Conservation (phyloP, 2,329 filamentous ascomycete species). For the Huntiella decipiens region DNA sequence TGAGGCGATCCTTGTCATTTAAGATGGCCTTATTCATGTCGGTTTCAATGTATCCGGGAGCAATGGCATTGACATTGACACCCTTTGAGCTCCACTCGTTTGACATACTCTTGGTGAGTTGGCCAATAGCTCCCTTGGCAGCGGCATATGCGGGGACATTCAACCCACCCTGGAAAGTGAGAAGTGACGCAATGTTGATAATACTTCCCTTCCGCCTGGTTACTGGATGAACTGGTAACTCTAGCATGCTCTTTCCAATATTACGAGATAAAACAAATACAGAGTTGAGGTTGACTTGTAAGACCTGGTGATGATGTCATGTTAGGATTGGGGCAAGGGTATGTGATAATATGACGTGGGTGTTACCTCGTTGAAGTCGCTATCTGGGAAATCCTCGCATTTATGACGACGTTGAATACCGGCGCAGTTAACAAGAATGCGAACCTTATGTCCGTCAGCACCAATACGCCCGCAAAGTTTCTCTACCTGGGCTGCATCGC, state of each 20-base stretch:
- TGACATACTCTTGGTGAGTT: constrained; percentile 66
- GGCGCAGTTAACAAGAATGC: constrained; percentile 71
- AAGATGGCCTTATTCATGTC: constrained; percentile 83
- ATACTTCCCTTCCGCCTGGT: constrained; percentile 47
- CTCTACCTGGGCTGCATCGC: constrained; percentile 39
- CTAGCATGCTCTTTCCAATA: constrained; percentile 60
- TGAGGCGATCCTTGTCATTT: constrained; percentile 47
- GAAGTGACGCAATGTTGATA: constrained; percentile 68
- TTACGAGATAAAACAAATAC: constrained; percentile 67
- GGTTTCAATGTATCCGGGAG: constrained; percentile 79
- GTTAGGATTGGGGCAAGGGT: constrained; percentile 2
- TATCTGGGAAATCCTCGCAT: constrained; percentile 53
- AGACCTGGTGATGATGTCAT: constrained; percentile 28
- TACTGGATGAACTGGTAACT: constrained; percentile 25
- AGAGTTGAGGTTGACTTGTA: constrained; percentile 71
- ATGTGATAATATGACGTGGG: constrained; percentile 7
- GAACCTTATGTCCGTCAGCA: constrained; percentile 43
- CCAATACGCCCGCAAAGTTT: constrained; percentile 40
- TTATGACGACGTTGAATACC: constrained; percentile 70
- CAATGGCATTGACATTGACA: constrained; percentile 72
- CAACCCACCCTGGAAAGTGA: constrained; percentile 72
- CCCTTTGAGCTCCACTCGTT: constrained; percentile 76
- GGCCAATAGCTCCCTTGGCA: constrained; percentile 66
- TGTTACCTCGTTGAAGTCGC: constrained; percentile 51
- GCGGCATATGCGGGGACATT: constrained; percentile 80